A percentile compares a stretch with the other conserved stretches of the same genome.
phyloP scores from a whole-genome alignment of 768 basidiomycete genomes.

The Saitozyma podzolica region DNA sequence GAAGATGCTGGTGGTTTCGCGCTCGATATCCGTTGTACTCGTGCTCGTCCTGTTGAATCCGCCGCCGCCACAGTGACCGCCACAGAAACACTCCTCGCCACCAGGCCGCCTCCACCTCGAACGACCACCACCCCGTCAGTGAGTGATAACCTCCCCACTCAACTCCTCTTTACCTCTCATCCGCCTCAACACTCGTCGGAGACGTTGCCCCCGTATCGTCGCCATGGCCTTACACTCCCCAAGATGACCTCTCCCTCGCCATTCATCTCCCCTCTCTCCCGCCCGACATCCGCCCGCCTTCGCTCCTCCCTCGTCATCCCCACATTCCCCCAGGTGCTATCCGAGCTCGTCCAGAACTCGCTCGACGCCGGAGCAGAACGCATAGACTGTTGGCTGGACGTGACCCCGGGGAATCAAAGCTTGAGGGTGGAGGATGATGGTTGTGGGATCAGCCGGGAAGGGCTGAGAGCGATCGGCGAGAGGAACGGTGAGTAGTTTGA shows the following conservation, averaged over 20 bases:
- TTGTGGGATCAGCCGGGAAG: slow-evolving; percentile 66
- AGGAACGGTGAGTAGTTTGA: slow-evolving; percentile 62
- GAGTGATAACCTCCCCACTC: no score
- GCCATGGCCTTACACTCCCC: not conserved
- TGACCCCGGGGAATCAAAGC: slow-evolving; percentile 64
- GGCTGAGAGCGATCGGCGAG: slow-evolving; percentile 62
- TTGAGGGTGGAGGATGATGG: slow-evolving; percentile 89
- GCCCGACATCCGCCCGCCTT: slow-evolving; percentile 65
- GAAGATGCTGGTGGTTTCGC: no score
- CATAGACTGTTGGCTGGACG: slow-evolving; percentile 72
- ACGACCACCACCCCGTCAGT: no score
- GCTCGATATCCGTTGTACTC: no score
- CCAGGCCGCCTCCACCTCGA: no score
- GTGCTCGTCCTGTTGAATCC: no score
- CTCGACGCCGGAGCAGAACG: slow-evolving; percentile 74
- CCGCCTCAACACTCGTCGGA: no score
- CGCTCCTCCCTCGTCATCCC: slow-evolving; percentile 83
- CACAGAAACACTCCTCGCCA: no score
- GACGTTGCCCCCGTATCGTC: no score
- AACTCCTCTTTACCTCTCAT: not conserved
- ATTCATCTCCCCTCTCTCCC: slow-evolving; percentile 57
- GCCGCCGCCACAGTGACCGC: no score
- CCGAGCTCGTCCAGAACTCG: slow-evolving; percentile 85
- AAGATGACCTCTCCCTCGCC: not conserved
- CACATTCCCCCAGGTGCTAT: slow-evolving; percentile 73